Conservation (phyloP, 2,329 filamentous ascomycete species). For the Aureobasidium leucospermi region DNA sequence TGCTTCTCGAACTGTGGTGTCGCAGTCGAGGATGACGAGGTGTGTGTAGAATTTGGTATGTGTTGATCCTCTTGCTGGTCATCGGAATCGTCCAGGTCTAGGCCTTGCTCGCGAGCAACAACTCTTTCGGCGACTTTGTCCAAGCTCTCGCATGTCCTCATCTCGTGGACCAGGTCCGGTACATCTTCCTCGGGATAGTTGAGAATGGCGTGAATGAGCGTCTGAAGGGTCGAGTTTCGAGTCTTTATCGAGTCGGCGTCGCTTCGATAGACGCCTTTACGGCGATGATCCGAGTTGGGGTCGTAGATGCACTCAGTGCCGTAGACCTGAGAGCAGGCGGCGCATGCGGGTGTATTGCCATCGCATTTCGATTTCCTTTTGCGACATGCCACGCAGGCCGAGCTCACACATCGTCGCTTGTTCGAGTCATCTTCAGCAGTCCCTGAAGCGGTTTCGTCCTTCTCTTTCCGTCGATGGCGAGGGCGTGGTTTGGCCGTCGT, state of each 20-base stretch:
- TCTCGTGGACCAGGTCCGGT: conserved; percentile 70
- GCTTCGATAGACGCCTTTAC: conserved; percentile 95
- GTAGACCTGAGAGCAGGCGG: conserved; percentile 93
- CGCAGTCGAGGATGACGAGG: not conserved
- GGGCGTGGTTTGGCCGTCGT: conserved; percentile 10
- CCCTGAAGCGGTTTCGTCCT: conserved; percentile 15
- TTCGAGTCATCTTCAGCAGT: conserved; percentile 30
- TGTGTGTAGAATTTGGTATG: conserved; percentile 32
- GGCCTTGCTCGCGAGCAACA: conserved; percentile 44
- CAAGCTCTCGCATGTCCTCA: conserved; percentile 74
- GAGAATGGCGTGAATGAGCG: conserved; percentile 85
- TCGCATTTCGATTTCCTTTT: conserved; percentile 57
- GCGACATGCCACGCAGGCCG: conserved; percentile 29
- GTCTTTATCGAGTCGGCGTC: conserved; percentile 85
- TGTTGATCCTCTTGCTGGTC: conserved; percentile 25
- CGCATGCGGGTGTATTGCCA: conserved; percentile 82
- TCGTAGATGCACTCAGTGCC: conserved; percentile 88
- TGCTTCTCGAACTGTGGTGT: conserved; percentile 60
- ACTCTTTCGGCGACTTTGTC: conserved; percentile 58
- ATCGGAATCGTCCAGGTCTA: conserved; percentile 37
- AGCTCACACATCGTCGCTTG: conserved; percentile 36
- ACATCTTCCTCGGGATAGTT: conserved; percentile 88
- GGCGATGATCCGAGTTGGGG: conserved; percentile 88
- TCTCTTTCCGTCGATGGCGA: conserved; percentile 14
- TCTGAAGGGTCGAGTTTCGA: conserved; percentile 77